Base-by-base conservation (phyloP, 2,329 filamentous ascomycete species). In the Penicillium sp. region DNA sequence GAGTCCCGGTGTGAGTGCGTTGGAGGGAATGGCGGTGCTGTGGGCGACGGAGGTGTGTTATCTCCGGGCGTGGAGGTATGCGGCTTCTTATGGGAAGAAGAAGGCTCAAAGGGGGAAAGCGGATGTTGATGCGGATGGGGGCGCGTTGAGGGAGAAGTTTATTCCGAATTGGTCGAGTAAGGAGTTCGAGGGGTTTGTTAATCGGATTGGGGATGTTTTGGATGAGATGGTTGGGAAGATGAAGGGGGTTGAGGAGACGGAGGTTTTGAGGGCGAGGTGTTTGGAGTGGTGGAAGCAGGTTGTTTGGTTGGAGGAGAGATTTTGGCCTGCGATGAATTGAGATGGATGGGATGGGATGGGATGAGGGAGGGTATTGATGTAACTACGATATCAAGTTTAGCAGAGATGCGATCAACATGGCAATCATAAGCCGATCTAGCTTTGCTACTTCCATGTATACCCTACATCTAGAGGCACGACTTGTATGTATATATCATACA, bases 1-100 rank as follows among this genome's bases (percentile, higher is more conserved):
- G 13, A 81, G 82, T 55, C 77, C 82, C 0, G 81, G 79, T 8
- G 79, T 80, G 2, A 82, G 77, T 1, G 72, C 91, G 70, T 77
- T 93, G 2, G 89, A 92, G 72, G 89, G 88, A 6, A 81, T 91
- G 64, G 84, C 91, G 2, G 83, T 91, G n/a, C 84, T 93, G 26
- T 93, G 89, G 88, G 88, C 87, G n/a, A 92, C 89, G 1, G 91
- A 94, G 77, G 86, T 82, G 51, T 84, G 83, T 62, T 89, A 89
- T 71, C 72, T 88, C 19, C 80, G 84, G 42, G 83, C 87, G 13
- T 89, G 88, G 88, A 80, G 78, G 10, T 77, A 74, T 70, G 79
- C 77, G 24, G 70, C 67, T 4, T 61, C 53, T 5, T 66, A 72
- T 44, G 76, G 82, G 67, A 72, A 78, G 19, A 66, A 70, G 1